These are phyloP conservation scores for Abeoforma whisleri DNA, from an alignment of 78 protist genomes.

Conservation along the genomic window DNA sequence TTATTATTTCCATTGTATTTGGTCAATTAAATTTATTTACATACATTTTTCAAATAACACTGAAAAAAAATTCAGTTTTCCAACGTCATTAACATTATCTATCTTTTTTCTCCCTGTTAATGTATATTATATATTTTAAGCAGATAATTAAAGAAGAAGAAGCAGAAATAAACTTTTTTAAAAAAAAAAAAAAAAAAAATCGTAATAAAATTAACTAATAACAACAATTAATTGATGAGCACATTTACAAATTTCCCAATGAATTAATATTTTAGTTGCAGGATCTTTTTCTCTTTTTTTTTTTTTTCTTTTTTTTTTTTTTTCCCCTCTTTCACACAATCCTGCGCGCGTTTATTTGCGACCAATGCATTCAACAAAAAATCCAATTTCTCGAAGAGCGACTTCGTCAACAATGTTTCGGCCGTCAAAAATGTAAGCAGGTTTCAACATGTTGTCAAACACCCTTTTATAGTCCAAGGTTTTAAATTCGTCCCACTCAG, in stretches of 20 bases:
- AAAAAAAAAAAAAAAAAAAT: no score
- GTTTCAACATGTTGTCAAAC: conserved; percentile 59
- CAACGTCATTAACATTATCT: no score
- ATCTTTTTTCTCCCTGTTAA: no score
- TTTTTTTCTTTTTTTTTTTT: background rate
- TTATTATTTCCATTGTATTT: no score
- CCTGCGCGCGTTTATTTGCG: background rate
- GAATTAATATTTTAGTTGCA: background rate
- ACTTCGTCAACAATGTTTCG: conserved; percentile 62
- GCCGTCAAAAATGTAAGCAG: conserved; percentile 87
- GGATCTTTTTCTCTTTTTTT: background rate
- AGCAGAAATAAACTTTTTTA: no score
- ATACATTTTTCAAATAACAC: no score
- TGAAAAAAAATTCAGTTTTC: no score
- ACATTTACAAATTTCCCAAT: background rate
- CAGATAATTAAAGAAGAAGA: no score
- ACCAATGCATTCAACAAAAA: conserved; percentile 57
- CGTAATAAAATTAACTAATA: no score
- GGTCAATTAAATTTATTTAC: no score
- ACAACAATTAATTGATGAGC: no score
- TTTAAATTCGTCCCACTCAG: conserved; percentile 93
- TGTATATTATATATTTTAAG: no score
- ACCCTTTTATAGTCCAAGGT: conserved; percentile 48
- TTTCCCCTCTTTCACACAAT: conserved; percentile 19
- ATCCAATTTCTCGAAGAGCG: conserved; percentile 64